phyloP scores from a whole-genome alignment of 2,329 filamentous ascomycete species.

The Cucurbitaria berberidis region DNA sequence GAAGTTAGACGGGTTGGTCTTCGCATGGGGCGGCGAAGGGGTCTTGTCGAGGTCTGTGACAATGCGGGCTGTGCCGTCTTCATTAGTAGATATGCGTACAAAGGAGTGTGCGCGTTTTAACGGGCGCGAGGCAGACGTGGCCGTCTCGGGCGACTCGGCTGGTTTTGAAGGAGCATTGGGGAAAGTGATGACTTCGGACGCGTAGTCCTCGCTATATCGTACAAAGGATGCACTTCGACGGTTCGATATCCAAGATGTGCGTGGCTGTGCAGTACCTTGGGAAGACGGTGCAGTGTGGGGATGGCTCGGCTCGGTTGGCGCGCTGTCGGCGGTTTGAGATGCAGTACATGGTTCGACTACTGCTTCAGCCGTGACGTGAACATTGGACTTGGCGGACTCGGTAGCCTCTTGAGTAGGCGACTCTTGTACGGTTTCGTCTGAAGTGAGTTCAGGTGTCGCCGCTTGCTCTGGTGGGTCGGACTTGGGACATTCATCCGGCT shows the following conservation, averaged over 20 bases:
- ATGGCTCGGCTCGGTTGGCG: conserved; percentile 34
- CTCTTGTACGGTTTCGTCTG: conserved; percentile 25
- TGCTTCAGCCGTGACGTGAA: conserved; percentile 25
- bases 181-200: conserved; percentile 39
- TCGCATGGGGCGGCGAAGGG: conserved; percentile 68
- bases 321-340: conserved; percentile 29
- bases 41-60: conserved; percentile 71
- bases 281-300: conserved; percentile 42
- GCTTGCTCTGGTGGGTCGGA: conserved; percentile 26
- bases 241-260: conserved; percentile 54
- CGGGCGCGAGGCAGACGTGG: conserved; percentile 53
- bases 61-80: conserved; percentile 90
- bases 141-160: conserved; percentile 52
- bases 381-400: conserved; percentile 16
- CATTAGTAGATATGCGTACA: conserved; percentile 79
- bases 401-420: conserved; percentile 15
- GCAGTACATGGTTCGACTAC: conserved; percentile 30
- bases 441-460: conserved; percentile 27
- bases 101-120: conserved; percentile 55
- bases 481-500: conserved; percentile 23
- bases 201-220: conserved; percentile 42
- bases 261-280: conserved; percentile 38
- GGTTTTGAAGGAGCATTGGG: conserved; percentile 30
- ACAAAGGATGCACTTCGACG: conserved; percentile 53
- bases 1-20: conserved; percentile 54